Conservation (phyloP, 805 yeast species). For the Saturnispora bothae region DNA sequence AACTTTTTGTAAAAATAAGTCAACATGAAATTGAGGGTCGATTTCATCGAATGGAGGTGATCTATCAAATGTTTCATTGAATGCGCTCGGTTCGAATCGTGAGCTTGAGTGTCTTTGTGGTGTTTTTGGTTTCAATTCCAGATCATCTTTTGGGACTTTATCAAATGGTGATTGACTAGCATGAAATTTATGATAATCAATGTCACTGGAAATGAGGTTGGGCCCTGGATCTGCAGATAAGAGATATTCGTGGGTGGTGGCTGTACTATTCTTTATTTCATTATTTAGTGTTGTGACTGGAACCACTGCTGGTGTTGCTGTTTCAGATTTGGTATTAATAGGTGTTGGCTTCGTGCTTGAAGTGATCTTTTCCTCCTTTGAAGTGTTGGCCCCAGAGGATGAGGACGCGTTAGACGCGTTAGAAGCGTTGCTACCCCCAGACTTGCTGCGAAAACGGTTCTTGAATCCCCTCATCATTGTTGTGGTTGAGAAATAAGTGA, state of each 20-base stretch:
- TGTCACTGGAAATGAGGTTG: constrained; percentile 15
- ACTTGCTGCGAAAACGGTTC: constrained; percentile 39
- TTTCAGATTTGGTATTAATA: too few species aligned
- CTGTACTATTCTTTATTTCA: too few species aligned
- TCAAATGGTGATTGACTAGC: constrained; percentile 25
- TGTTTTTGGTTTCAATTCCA: constrained; percentile 59
- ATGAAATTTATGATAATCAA: constrained; percentile 23
- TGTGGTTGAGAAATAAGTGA: too few species aligned
- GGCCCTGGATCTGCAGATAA: constrained; percentile 2
- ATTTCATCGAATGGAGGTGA: constrained; percentile 87
- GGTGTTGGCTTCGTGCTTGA: too few species aligned
- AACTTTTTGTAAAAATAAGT: constrained; percentile 73
- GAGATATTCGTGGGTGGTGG: neutral
- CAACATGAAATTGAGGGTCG: constrained; percentile 61
- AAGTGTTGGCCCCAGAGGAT: too few species aligned
- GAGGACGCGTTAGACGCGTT: constrained; percentile 34
- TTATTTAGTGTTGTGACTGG: neutral
- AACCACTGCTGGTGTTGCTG: constrained; percentile 2
- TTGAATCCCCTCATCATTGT: constrained; percentile 70
- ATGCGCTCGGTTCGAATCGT: constrained; percentile 70
- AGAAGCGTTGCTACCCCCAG: constrained; percentile 15
- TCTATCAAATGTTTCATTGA: constrained; percentile 54
- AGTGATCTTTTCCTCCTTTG: too few species aligned
- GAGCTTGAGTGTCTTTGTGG: constrained; percentile 92
- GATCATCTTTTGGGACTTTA: constrained; percentile 46